A percentile compares a stretch with the other conserved stretches of the same genome.
phyloP scores from a whole-genome alignment of 2,329 filamentous ascomycete genomes.

The Ophiostoma quercus region DNA sequence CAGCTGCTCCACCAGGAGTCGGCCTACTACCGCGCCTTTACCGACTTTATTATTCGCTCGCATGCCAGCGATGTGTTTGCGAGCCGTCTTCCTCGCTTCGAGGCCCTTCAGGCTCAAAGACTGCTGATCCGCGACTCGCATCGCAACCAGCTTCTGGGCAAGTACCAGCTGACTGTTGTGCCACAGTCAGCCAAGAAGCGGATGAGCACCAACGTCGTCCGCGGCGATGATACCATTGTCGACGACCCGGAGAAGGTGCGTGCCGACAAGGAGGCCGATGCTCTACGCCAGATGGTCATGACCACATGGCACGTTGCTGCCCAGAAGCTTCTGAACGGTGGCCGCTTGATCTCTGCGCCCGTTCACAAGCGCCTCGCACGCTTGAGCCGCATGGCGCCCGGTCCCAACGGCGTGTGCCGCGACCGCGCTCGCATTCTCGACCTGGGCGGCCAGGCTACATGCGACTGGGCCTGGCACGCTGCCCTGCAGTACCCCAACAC shows the following conservation, averaged over 20 bases:
- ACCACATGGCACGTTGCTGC: slow-evolving; percentile 59
- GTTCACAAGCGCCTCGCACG: slow-evolving; percentile 57
- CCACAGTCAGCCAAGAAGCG: slow-evolving; percentile 65
- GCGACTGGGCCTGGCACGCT: slow-evolving; percentile 95
- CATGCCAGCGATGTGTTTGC: slow-evolving; percentile 72
- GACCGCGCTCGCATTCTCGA: slow-evolving; percentile 70
- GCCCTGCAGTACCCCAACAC: slow-evolving; percentile 79
- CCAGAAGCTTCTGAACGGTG: slow-evolving; percentile 57
- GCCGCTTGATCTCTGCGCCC: slow-evolving; percentile 59
- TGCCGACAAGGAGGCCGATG: slow-evolving; percentile 74
- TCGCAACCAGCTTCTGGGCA: slow-evolving; percentile 75
- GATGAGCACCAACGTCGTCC: slow-evolving; percentile 66
- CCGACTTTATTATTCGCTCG: slow-evolving; percentile 63
- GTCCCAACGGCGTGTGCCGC: slow-evolving; percentile 40
- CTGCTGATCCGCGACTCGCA: slow-evolving; percentile 68
- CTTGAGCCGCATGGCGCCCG: slow-evolving; percentile 46
- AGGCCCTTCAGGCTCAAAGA: slow-evolving; percentile 79
- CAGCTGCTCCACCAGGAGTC: slow-evolving; percentile 58
- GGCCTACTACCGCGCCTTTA: slow-evolving; percentile 84
- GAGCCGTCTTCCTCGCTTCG: slow-evolving; percentile 77
- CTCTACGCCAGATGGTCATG: slow-evolving; percentile 63
- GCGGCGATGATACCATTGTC: slow-evolving; percentile 60
- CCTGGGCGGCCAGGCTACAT: slow-evolving; percentile 75
- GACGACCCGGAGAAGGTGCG: slow-evolving; percentile 60
- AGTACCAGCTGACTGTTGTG: slow-evolving; percentile 69